Evolutionary conservation across 208 protist genomes (phyloP).

Genomic region (Phytomonas francai): DNA sequence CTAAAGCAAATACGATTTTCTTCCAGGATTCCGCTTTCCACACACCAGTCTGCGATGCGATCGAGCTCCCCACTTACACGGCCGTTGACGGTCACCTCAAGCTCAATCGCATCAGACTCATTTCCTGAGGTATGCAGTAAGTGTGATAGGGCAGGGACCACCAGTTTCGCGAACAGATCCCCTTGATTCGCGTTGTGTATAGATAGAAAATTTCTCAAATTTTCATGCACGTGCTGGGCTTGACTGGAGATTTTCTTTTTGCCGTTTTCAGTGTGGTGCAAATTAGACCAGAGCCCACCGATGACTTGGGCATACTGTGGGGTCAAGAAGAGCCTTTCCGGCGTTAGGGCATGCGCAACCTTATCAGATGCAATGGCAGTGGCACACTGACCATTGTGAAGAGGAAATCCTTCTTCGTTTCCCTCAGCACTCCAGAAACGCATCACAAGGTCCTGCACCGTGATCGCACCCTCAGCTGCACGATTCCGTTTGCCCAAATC

Average conservation of each 20-base stretch:
- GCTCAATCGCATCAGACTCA: slow-evolving; percentile 32
- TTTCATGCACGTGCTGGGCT: not conserved
- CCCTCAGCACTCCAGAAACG: too few relatives aligned
- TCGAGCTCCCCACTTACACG: slow-evolving; percentile 30
- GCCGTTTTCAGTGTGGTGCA: too few relatives aligned
- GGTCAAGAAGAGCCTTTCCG: too few relatives aligned
- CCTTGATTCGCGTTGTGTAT: slow-evolving; percentile 12
- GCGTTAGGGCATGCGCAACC: too few relatives aligned
- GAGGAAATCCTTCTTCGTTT: too few relatives aligned
- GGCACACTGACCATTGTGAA: too few relatives aligned
- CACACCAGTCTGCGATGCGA: slow-evolving; percentile 63
- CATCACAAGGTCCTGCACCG: too few relatives aligned
- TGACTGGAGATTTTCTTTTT: too few relatives aligned
- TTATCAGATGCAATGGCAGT: too few relatives aligned
- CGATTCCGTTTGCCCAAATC: too few relatives aligned
- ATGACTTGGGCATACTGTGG: not conserved
- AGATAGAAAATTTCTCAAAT: not conserved
- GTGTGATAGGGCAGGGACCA: slow-evolving; percentile 35
- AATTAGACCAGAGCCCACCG: not conserved
- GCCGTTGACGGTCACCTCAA: slow-evolving; percentile 68
- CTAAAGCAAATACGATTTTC: slow-evolving; percentile 26
- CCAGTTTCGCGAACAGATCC: slow-evolving; percentile 37
- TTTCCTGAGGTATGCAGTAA: slow-evolving; percentile 15
- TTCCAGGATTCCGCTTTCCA: slow-evolving; percentile 32
- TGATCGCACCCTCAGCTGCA: too few relatives aligned